Evolutionary conservation across 129 eudicot species (phyloP).

Genomic region (Pseudognaphalium luteoalbum): DNA sequence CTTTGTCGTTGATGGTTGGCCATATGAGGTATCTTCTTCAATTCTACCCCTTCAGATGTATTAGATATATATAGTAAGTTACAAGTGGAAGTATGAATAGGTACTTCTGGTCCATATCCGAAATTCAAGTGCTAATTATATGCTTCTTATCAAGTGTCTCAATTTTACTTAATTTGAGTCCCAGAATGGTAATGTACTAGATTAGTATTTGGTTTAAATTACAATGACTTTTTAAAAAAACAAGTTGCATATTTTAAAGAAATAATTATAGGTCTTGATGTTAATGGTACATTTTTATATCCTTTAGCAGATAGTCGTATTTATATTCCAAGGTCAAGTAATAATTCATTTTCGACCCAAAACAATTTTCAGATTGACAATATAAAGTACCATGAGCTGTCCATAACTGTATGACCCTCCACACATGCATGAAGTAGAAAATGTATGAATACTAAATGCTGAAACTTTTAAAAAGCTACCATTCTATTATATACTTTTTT

Average conservation of each 20-base stretch:
- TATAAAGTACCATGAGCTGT: neutral
- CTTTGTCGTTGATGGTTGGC: constrained; percentile 98
- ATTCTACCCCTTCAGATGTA: neutral
- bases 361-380: constrained; percentile 8
- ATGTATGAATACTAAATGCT: neutral
- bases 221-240: neutral
- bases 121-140: neutral
- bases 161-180: constrained; percentile 11
- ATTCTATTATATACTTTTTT: neutral
- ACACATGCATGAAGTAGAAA: neutral
- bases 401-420: neutral
- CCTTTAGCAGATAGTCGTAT: neutral
- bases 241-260: constrained; percentile 1
- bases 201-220: neutral
- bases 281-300: neutral
- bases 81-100: constrained; percentile 12
- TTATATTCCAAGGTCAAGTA: constrained; percentile 7
- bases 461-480: neutral
- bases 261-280: neutral
- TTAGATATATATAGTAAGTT: constrained; percentile 10
- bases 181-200: neutral
- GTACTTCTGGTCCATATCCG: neutral
- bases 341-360: neutral
- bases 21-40: constrained; percentile 63
- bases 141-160: constrained; percentile 5